phyloP scores from a whole-genome alignment of 2,329 filamentous ascomycete genomes.

The Graphilbum sp. region DNA sequence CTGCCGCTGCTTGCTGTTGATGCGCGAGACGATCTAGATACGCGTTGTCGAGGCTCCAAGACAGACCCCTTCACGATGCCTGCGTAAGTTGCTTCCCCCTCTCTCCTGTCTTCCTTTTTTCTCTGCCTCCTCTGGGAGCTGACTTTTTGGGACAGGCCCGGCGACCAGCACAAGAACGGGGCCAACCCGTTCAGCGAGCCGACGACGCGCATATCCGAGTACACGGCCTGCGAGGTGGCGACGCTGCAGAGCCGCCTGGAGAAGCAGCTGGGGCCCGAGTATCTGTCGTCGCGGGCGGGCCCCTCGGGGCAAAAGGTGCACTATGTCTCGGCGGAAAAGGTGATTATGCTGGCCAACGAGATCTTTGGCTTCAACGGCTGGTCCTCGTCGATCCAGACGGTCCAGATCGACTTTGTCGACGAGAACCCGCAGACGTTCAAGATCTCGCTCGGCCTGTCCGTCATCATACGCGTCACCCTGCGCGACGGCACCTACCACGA shows the following conservation, averaged over 20 bases:
- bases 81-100: slow-evolving; percentile 6
- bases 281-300: slow-evolving; percentile 74
- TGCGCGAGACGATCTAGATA: too few species aligned
- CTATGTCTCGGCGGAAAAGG: slow-evolving; percentile 92
- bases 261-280: slow-evolving; percentile 90
- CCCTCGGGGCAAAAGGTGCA: slow-evolving; percentile 75
- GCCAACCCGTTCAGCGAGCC: slow-evolving; percentile 70
- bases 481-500: slow-evolving; percentile 94
- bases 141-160: slow-evolving; percentile 31
- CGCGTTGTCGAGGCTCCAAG: neutral
- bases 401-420: slow-evolving; percentile 91
- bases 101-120: neutral
- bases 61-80: slow-evolving; percentile 6
- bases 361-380: slow-evolving; percentile 96
- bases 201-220: slow-evolving; percentile 48
- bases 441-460: slow-evolving; percentile 72
- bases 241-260: slow-evolving; percentile 75
- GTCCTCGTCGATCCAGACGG: slow-evolving; percentile 89
- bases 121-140: neutral
- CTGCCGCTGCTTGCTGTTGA: too few species aligned
- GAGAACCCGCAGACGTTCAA: slow-evolving; percentile 64
- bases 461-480: slow-evolving; percentile 78
- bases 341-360: slow-evolving; percentile 86
- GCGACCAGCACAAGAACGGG: slow-evolving; percentile 48
- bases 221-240: slow-evolving; percentile 80